Percentiles rank a stretch among this genome's conserved stretches.
Conservation (phyloP, 2,329 filamentous ascomycete genomes). For the Aspergillus sp. region DNA sequence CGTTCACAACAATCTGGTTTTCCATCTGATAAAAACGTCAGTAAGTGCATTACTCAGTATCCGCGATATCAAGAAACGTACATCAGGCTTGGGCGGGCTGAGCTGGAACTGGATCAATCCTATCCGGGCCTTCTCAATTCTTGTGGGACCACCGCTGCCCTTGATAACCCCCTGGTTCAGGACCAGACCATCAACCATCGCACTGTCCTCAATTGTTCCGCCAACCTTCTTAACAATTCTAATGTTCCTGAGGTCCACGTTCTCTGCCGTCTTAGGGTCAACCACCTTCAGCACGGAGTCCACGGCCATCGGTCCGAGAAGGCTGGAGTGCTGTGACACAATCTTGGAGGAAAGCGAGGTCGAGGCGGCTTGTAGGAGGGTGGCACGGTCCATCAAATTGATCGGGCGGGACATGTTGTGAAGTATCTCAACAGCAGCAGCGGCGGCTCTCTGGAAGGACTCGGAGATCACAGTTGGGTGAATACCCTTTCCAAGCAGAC, state of each 20-base stretch:
- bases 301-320: constrained; percentile 96
- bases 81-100: constrained; percentile 94
- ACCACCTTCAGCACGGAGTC: constrained; percentile 95
- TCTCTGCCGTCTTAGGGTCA: constrained; percentile 91
- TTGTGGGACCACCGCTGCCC: constrained; percentile 81
- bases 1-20: constrained; percentile 98
- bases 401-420: constrained; percentile 97
- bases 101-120: constrained; percentile 98
- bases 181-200: constrained; percentile 92
- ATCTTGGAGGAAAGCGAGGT: constrained; percentile 98
- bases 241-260: constrained; percentile 95
- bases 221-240: constrained; percentile 96
- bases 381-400: constrained; percentile 79
- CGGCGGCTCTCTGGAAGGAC: constrained; percentile 91
- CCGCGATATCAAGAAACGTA: constrained; percentile 46
- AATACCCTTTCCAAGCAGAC: constrained; percentile 84
- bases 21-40: constrained; percentile 69
- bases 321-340: constrained; percentile 92
- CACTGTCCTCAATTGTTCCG: constrained; percentile 96
- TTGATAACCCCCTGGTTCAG: constrained; percentile 92
- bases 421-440: constrained; percentile 82
- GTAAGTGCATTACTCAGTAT: not conserved
- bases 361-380: constrained; percentile 92
- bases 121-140: constrained; percentile 97
- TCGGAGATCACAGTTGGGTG: constrained; percentile 98